These are phyloP conservation scores for Solanum infundibuliforme DNA, from an alignment of 257 asterid species.

Conservation along the genomic window DNA sequence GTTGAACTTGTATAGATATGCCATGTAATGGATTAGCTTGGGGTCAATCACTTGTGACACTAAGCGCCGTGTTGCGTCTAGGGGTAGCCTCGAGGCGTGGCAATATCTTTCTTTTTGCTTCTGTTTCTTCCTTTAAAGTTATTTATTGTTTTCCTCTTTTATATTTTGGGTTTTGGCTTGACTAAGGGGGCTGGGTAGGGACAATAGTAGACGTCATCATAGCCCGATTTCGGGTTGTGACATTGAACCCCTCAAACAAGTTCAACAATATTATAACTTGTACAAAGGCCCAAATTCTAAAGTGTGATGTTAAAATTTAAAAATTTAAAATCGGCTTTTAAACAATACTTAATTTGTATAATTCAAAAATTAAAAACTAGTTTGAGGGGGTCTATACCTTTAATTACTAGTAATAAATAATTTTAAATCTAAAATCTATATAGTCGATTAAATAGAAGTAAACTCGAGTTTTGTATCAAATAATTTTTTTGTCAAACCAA, in stretches of 20 bases:
- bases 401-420: neutral
- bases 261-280: neutral
- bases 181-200: neutral
- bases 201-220: neutral
- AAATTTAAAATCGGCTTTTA: neutral
- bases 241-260: neutral
- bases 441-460: no score
- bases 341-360: no score
- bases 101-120: neutral
- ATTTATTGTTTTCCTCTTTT: neutral
- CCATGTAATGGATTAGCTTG: no score
- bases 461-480: neutral
- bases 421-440: neutral
- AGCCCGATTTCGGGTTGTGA: neutral
- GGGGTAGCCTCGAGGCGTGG: no score
- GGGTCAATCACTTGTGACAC: no score
- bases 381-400: neutral
- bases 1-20: no score
- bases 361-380: neutral
- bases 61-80: no score
- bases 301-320: neutral
- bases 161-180: neutral
- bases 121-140: neutral
- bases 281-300: neutral
- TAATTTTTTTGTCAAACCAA: neutral